Conservation (phyloP, 306 rosid genomes). For the Rosa lucieae region DNA sequence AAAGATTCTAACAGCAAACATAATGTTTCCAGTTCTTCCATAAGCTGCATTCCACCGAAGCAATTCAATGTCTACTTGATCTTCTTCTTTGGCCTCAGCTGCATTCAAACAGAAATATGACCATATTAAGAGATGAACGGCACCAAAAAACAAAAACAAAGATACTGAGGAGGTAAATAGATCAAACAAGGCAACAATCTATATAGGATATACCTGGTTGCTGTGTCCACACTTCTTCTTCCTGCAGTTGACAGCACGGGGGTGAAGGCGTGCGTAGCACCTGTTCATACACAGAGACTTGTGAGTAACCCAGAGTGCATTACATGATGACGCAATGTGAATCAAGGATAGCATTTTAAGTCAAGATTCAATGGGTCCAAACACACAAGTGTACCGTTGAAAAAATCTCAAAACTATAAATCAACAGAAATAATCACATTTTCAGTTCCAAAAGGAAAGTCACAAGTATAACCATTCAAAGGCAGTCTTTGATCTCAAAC, state of each 20-base stretch:
- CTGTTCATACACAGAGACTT: constrained; percentile 29
- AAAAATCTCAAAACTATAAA: not conserved
- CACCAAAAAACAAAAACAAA: not conserved
- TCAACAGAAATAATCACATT: not conserved
- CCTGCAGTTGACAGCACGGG: constrained; percentile 99
- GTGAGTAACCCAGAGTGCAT: not conserved
- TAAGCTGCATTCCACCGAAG: not conserved
- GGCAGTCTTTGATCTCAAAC: not conserved
- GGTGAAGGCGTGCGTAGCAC: constrained; percentile 94
- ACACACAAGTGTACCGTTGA: not conserved
- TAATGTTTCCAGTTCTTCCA: not conserved
- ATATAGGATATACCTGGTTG: constrained; percentile 64
- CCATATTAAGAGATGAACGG: not conserved
- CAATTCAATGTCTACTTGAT: constrained; percentile 63
- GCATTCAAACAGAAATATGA: constrained; percentile 19
- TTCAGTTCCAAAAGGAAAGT: not conserved
- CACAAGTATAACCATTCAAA: not conserved
- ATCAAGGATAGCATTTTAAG: not conserved
- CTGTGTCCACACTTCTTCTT: constrained; percentile 99
- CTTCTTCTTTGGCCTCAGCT: constrained; percentile 99
- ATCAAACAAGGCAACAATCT: not conserved
- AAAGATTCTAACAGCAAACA: not conserved
- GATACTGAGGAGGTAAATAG: not conserved
- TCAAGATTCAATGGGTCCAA: not conserved
- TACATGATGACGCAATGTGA: not conserved